Evolutionary conservation across 305 asterid species (phyloP).

Genomic region (Fraxinus latifolia): DNA sequence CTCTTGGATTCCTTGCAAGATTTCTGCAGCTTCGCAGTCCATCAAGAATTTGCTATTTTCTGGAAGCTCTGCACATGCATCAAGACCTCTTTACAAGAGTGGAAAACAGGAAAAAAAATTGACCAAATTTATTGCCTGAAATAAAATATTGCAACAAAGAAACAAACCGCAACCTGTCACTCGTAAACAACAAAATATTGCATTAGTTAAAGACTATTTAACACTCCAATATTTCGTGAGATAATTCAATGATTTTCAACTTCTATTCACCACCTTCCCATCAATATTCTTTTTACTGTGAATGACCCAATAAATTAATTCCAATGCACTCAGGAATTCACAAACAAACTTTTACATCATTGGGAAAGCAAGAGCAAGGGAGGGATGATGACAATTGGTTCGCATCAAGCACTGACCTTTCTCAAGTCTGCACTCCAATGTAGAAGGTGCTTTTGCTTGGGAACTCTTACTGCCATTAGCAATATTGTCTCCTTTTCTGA

Average conservation of each 20-base stretch:
- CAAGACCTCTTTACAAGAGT: slow-evolving; percentile 24
- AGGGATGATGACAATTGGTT: background rate
- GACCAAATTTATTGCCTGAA: background rate
- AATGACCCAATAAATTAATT: background rate
- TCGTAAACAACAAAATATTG: slow-evolving; percentile 2
- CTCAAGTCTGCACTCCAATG: slow-evolving; percentile 50
- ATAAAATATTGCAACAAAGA: slow-evolving; percentile 2
- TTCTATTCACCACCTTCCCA: slow-evolving; percentile 3
- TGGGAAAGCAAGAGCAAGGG: slow-evolving; percentile 4
- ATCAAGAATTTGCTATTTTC: slow-evolving; percentile 59
- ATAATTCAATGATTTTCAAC: background rate
- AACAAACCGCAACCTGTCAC: slow-evolving; percentile 12
- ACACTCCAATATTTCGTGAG: background rate
- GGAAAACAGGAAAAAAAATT: background rate
- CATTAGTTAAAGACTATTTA: background rate
- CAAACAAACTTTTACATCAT: background rate
- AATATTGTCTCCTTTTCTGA: slow-evolving; percentile 56
- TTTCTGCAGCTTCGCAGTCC: slow-evolving; percentile 89
- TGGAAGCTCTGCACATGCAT: slow-evolving; percentile 57
- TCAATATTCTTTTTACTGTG: background rate
- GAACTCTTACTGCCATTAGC: slow-evolving; percentile 50
- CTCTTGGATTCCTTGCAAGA: slow-evolving; percentile 71
- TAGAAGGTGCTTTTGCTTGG: slow-evolving; percentile 42
- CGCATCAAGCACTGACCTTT: slow-evolving; percentile 43
- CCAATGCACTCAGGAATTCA: background rate